A percentile compares a stretch with the other conserved stretches of the same genome.
Conservation (phyloP, 371 early-diverging fungal genomes). For the Apophysomyces elegans region DNA sequence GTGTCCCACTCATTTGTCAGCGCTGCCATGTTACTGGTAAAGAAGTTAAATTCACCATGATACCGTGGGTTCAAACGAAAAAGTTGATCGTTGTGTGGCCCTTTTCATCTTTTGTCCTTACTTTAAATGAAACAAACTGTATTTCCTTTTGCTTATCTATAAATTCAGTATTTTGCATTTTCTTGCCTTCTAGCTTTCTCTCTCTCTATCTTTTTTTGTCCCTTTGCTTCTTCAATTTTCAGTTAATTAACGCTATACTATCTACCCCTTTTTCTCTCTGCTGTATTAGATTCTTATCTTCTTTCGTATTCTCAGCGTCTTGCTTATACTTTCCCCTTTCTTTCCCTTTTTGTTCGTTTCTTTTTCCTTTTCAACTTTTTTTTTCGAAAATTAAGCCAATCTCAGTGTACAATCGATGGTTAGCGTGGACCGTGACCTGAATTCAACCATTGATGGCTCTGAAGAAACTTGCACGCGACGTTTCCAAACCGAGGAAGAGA, state of each 20-base stretch:
- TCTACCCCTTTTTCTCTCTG: background rate
- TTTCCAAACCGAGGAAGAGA: constrained; percentile 45
- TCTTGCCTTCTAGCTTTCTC: background rate
- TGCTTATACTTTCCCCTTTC: background rate
- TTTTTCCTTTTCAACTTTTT: background rate
- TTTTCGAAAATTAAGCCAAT: background rate
- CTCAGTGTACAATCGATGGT: background rate
- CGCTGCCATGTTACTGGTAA: no score
- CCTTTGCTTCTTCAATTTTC: background rate
- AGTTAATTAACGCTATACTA: background rate
- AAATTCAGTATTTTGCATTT: no score
- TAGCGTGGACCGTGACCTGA: background rate
- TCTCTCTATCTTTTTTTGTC: no score
- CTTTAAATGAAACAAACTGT: no score
- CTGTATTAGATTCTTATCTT: background rate
- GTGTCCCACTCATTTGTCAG: no score
- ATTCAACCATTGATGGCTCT: background rate
- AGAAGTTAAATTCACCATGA: no score
- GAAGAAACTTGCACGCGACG: constrained; percentile 24
- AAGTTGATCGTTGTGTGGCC: no score
- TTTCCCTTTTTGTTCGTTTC: background rate
- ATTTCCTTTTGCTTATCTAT: no score
- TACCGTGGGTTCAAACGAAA: no score
- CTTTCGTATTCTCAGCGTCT: background rate
- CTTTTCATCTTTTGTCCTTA: no score